phyloP scores from a whole-genome alignment of 148 eudicot genomes.

The Vaccinium corymbosum region DNA sequence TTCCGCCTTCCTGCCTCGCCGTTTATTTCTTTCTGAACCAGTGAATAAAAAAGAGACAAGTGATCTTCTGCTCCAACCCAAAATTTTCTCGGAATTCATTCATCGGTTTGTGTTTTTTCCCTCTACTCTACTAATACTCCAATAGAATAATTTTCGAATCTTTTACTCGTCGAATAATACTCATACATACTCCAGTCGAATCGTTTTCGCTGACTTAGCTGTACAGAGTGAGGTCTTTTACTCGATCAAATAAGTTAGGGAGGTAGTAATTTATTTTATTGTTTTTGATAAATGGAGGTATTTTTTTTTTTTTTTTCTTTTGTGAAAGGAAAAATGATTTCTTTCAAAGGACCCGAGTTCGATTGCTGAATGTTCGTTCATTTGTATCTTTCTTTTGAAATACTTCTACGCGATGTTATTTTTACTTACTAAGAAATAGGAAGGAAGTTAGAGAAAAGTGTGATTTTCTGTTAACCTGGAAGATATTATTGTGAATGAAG shows the following conservation, averaged over 20 bases:
- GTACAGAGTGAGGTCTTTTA: not conserved
- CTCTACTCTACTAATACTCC: no score
- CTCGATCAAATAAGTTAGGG: not conserved
- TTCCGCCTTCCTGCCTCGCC: not conserved
- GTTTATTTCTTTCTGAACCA: not conserved
- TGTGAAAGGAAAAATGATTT: not conserved
- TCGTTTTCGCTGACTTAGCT: not conserved
- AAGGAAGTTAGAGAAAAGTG: not conserved
- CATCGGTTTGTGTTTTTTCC: not conserved
- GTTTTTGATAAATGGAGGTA: not conserved
- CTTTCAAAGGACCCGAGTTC: not conserved
- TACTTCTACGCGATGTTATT: not conserved
- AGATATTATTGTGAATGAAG: no score
- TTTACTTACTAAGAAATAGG: not conserved
- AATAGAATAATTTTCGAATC: not conserved
- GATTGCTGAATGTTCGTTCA: not conserved
- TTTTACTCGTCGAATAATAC: no score
- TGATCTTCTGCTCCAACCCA: slow-evolving; percentile 15
- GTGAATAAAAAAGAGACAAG: not conserved
- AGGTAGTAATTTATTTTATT: no score
- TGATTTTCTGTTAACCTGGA: not conserved
- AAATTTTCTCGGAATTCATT: not conserved
- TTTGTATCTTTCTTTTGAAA: not conserved
- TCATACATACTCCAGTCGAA: no score
- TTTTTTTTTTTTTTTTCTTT: not conserved